Evolutionary conservation across 495 filamentous ascomycete species (phyloP).

Genomic region (Zalerion maritima): DNA sequence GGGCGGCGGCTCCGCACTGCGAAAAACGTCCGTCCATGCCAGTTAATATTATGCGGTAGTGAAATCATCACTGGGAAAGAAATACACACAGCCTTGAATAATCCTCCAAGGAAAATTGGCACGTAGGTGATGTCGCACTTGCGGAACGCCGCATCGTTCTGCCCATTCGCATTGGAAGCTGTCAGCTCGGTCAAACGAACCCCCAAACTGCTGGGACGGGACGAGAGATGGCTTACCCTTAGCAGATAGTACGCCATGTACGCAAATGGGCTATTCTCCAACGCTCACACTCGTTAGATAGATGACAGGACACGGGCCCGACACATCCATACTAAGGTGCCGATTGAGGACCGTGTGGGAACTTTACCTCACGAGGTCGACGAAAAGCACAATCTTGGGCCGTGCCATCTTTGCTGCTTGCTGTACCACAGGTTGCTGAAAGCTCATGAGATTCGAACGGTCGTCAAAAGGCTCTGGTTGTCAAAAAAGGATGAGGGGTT

Average conservation of each 20-base stretch:
- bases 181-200: neutral
- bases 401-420: conserved; percentile 19
- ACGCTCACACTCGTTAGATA: no score
- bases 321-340: no score
- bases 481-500: no score
- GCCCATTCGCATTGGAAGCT: neutral
- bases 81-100: conserved; percentile 39
- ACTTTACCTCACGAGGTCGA: conserved; percentile 57
- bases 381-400: conserved; percentile 50
- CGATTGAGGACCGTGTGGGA: no score
- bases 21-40: neutral
- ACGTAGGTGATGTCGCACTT: conserved; percentile 46
- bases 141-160: conserved; percentile 50
- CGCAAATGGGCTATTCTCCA: conserved; percentile 58
- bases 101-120: conserved; percentile 53
- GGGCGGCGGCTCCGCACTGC: conserved; percentile 44
- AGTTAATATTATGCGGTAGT: neutral
- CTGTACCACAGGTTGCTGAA: no score
- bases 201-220: conserved; percentile 2
- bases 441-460: no score
- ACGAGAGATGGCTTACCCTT: conserved; percentile 38
- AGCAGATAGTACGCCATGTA: conserved; percentile 54
- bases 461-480: no score
- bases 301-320: no score
- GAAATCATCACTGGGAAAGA: neutral